Evolutionary conservation across 2,329 filamentous ascomycete species (phyloP).

Genomic region (Sporothrix mexicana): DNA sequence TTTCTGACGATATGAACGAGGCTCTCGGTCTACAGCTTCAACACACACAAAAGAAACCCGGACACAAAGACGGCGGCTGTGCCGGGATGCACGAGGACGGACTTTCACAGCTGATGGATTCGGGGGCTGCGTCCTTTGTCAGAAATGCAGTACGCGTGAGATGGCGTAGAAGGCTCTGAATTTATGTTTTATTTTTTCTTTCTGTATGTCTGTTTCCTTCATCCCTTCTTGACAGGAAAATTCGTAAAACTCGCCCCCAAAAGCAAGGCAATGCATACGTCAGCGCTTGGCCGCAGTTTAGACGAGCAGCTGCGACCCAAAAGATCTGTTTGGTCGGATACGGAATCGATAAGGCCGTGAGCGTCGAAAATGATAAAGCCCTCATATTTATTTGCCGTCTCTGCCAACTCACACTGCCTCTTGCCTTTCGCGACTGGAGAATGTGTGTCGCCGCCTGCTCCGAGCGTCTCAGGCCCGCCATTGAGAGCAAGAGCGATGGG

Average conservation of each 20-base stretch:
- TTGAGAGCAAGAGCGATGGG: neutral
- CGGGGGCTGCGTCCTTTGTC: neutral
- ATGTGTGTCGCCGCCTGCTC: slow-evolving; percentile 13
- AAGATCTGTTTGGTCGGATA: neutral
- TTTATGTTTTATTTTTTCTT: neutral
- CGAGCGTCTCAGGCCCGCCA: slow-evolving; percentile 12
- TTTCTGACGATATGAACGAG: slow-evolving; percentile 1
- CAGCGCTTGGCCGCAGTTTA: slow-evolving; percentile 22
- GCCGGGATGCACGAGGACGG: neutral
- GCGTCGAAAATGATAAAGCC: too few species aligned
- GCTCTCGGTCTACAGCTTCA: slow-evolving; percentile 7
- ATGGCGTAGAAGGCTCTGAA: neutral
- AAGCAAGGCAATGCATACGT: slow-evolving; percentile 12
- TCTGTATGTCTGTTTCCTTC: neutral
- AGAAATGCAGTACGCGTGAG: neutral
- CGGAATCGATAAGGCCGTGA: neutral
- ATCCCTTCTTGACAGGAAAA: neutral
- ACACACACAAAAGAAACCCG: neutral
- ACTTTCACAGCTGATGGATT: neutral
- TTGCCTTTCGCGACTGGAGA: neutral
- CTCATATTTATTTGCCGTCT: neutral
- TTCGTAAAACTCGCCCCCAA: neutral
- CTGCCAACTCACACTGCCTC: neutral
- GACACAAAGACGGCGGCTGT: neutral
- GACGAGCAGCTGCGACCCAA: neutral